phyloP scores from a whole-genome alignment of 2,329 filamentous ascomycete genomes.

The Verticillium zaregamsianum region DNA sequence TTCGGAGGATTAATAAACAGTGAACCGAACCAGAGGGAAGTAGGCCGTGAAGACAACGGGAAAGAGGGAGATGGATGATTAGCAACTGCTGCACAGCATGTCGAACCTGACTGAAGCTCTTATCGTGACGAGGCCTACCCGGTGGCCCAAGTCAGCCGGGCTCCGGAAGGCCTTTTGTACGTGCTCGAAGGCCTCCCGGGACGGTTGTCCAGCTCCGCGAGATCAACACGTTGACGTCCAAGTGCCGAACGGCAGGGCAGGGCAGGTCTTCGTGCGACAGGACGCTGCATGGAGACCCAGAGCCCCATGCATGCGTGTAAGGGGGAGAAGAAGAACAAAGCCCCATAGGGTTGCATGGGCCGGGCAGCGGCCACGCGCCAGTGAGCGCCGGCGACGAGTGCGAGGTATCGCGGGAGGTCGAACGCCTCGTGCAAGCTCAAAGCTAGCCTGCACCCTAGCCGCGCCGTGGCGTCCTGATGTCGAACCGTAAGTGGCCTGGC shows the following conservation, averaged over 20 bases:
- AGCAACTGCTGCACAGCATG: background rate
- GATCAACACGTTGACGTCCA: background rate
- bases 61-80: background rate
- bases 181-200: background rate
- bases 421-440: background rate
- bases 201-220: background rate
- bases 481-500: background rate
- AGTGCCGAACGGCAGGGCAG: background rate
- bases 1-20: background rate
- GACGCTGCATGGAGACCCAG: background rate
- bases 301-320: conserved; percentile 6
- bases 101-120: background rate
- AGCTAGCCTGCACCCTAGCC: conserved; percentile 1
- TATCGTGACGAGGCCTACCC: background rate
- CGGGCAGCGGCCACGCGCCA: background rate
- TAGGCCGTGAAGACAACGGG: background rate
- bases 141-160: background rate
- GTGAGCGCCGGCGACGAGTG: background rate
- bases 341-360: conserved; percentile 13
- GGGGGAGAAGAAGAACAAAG: background rate
- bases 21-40: background rate
- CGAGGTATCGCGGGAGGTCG: background rate
- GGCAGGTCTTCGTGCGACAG: background rate
- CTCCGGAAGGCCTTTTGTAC: background rate
- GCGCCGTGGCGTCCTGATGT: background rate